A percentile compares a stretch with the other conserved stretches of the same genome.
These are phyloP conservation scores for Dictyostelium firmibasis DNA, from an alignment of 78 protist species.

Conservation along the genomic window DNA sequence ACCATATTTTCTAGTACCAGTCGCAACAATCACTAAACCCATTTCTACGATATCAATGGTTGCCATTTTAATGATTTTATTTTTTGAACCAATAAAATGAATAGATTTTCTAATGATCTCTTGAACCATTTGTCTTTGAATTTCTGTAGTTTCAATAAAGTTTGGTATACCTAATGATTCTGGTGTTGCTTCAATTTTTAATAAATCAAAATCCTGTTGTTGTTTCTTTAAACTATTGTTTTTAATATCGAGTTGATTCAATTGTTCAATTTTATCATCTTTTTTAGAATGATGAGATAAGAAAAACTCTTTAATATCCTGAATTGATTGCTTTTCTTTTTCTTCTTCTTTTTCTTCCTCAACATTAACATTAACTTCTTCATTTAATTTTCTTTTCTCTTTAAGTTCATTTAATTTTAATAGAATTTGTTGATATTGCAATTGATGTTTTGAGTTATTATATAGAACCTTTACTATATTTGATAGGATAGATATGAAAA, in stretches of 20 bases:
- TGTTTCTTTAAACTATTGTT: not conserved
- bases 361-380: too few species aligned
- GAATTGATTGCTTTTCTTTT: conserved; percentile 9
- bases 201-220: not conserved
- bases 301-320: conserved; percentile 59
- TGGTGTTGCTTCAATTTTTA: not conserved
- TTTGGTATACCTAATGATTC: not conserved
- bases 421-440: not conserved
- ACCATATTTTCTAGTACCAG: conserved; percentile 70
- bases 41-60: conserved; percentile 40
- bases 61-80: conserved; percentile 17
- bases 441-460: conserved; percentile 25
- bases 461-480: conserved; percentile 45
- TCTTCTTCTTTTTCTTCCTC: not conserved
- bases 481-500: conserved; percentile 22
- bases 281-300: conserved; percentile 14
- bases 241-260: not conserved
- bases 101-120: conserved; percentile 32
- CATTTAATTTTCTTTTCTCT: not conserved
- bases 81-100: conserved; percentile 39
- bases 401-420: not conserved
- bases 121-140: conserved; percentile 15
- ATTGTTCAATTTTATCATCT: not conserved
- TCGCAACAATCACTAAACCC: conserved; percentile 29
- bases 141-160: conserved; percentile 33